Evolutionary conservation across 306 rosid genomes (phyloP).

Genomic region (Hippophae tibetana): DNA sequence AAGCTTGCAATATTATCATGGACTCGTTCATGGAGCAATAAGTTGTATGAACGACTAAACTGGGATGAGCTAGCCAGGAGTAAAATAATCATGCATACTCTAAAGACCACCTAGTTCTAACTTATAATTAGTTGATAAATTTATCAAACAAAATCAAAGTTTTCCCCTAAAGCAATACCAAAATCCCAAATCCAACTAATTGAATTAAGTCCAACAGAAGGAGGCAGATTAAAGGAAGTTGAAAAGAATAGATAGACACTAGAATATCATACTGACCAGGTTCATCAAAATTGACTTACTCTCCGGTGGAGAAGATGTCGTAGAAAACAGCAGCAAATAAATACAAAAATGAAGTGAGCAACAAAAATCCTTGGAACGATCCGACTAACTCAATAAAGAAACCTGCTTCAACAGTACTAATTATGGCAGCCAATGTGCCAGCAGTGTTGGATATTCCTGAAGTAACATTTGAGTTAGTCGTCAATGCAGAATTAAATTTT

Average conservation of each 20-base stretch:
- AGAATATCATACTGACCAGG: conserved; percentile 36
- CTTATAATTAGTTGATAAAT: not conserved
- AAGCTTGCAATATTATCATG: no score
- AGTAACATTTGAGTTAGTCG: conserved; percentile 18
- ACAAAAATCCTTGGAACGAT: conserved; percentile 76
- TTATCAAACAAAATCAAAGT: no score
- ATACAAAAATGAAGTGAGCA: conserved; percentile 66
- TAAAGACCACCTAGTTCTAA: not conserved
- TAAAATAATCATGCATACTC: not conserved
- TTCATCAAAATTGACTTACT: conserved; percentile 75
- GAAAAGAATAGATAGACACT: not conserved
- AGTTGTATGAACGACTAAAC: no score
- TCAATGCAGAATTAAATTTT: not conserved
- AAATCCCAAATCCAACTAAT: no score
- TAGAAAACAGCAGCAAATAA: conserved; percentile 74
- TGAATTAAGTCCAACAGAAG: no score
- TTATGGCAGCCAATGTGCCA: conserved; percentile 79
- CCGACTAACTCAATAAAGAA: conserved; percentile 79
- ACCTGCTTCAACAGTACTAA: conserved; percentile 90
- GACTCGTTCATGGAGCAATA: no score
- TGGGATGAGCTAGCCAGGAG: not conserved
- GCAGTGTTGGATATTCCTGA: conserved; percentile 85
- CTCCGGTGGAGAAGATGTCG: conserved; percentile 63
- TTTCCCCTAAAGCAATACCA: no score
- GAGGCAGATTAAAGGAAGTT: not conserved